A percentile compares a stretch with the other conserved stretches of the same genome.
These are phyloP conservation scores for Mucuna pruriens DNA, from an alignment of 306 rosid species.

Conservation along the genomic window DNA sequence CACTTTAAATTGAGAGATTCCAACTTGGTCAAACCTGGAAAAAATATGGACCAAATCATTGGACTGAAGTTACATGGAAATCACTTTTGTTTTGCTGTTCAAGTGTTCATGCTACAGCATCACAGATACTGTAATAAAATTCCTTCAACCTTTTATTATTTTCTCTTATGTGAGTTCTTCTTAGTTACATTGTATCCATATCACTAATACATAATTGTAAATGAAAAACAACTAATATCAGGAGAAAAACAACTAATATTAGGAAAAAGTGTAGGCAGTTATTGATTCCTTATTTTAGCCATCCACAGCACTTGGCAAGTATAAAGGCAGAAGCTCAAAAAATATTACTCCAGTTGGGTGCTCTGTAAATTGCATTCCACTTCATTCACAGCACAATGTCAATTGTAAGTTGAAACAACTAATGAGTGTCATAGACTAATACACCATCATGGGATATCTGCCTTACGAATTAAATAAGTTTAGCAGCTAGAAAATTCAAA, in stretches of 20 bases:
- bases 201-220: constrained; percentile 22
- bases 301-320: constrained; percentile 13
- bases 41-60: constrained; percentile 29
- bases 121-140: constrained; percentile 14
- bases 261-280: constrained; percentile 2
- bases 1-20: constrained; percentile 96
- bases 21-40: constrained; percentile 80
- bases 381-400: constrained; percentile 1
- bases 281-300: not conserved
- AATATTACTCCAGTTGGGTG: not conserved
- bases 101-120: not conserved
- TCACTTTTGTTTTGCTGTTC: constrained; percentile 15
- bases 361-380: constrained; percentile 7
- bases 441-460: not conserved
- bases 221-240: constrained; percentile 10
- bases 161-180: not conserved
- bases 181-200: not conserved
- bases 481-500: not conserved
- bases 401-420: constrained; percentile 10
- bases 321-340: not conserved
- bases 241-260: constrained; percentile 13
- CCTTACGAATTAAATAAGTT: constrained; percentile 4
- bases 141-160: not conserved
- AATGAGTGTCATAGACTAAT: not conserved
- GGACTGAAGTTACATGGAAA: constrained; percentile 10